Conservation (phyloP, 2,329 filamentous ascomycete species). For the Pseudogymnoascus sp. region DNA sequence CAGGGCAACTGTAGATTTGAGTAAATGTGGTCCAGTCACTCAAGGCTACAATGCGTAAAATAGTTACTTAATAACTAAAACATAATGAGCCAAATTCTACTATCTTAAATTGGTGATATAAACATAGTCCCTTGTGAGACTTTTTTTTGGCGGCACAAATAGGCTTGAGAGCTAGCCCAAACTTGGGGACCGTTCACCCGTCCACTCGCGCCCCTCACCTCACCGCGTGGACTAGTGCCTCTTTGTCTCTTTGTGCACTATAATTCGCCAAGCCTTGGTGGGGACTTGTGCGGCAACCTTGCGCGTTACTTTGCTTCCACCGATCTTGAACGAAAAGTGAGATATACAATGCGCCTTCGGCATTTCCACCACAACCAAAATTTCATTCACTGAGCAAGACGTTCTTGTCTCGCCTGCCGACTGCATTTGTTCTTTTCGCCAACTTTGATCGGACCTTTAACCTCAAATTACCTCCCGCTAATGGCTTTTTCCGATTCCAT, state of each 20-base stretch:
- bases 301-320: constrained; percentile 4
- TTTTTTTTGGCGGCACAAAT: too few relatives aligned
- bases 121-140: too few relatives aligned
- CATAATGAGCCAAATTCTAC: too few relatives aligned
- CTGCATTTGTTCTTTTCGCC: background rate
- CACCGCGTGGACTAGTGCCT: background rate
- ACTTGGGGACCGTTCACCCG: too few relatives aligned
- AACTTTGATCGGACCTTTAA: background rate
- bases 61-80: too few relatives aligned
- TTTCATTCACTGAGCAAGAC: background rate
- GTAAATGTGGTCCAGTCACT: too few relatives aligned
- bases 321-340: constrained; percentile 6
- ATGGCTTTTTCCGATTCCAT: constrained; percentile 7
- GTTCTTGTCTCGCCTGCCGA: background rate
- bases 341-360: constrained; percentile 6
- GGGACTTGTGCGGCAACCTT: constrained; percentile 7
- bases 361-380: background rate
- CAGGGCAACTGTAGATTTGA: too few relatives aligned
- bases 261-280: constrained; percentile 1
- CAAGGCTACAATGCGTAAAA: too few relatives aligned
- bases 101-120: too few relatives aligned
- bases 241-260: background rate
- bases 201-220: background rate
- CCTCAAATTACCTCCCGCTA: background rate
- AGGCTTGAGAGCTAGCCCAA: too few relatives aligned